These are phyloP conservation scores for Pichia sporocuriosa DNA, from an alignment of 805 yeast species.

Conservation along the genomic window DNA sequence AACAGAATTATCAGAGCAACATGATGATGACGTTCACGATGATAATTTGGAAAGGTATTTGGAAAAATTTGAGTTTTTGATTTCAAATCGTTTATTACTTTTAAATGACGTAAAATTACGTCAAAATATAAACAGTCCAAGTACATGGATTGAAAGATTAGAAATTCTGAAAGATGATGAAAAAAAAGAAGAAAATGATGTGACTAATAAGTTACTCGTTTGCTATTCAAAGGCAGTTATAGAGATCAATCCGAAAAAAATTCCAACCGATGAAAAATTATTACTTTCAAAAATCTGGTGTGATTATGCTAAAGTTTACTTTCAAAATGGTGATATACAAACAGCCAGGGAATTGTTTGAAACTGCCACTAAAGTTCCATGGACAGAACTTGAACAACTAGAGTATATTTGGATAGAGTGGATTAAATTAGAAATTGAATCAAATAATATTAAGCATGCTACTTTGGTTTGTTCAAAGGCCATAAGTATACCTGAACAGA, in stretches of 20 bases:
- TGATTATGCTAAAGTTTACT: constrained; percentile 59
- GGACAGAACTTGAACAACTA: constrained; percentile 52
- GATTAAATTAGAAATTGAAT: constrained; percentile 58
- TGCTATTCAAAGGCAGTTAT: constrained; percentile 62
- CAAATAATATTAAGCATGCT: constrained; percentile 38
- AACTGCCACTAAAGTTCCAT: constrained; percentile 67
- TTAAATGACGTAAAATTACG: constrained; percentile 63
- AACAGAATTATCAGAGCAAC: constrained; percentile 11
- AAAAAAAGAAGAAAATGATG: neutral
- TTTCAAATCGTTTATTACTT: constrained; percentile 50
- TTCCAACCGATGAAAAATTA: constrained; percentile 29
- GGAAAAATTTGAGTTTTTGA: constrained; percentile 43
- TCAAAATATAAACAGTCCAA: constrained; percentile 53
- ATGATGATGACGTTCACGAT: constrained; percentile 12
- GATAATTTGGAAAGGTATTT: constrained; percentile 30
- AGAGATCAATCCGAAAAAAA: constrained; percentile 54
- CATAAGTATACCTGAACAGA: constrained; percentile 21
- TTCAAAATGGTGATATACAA: constrained; percentile 42
- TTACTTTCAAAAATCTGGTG: constrained; percentile 59
- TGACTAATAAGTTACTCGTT: constrained; percentile 37
- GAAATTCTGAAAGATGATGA: constrained; percentile 35
- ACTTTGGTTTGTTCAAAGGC: constrained; percentile 31
- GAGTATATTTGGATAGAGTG: constrained; percentile 68
- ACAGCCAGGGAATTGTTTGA: constrained; percentile 59
- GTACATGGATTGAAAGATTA: constrained; percentile 63